Conservation (phyloP, 2,329 filamentous ascomycete genomes). For the Alternaria atra region DNA sequence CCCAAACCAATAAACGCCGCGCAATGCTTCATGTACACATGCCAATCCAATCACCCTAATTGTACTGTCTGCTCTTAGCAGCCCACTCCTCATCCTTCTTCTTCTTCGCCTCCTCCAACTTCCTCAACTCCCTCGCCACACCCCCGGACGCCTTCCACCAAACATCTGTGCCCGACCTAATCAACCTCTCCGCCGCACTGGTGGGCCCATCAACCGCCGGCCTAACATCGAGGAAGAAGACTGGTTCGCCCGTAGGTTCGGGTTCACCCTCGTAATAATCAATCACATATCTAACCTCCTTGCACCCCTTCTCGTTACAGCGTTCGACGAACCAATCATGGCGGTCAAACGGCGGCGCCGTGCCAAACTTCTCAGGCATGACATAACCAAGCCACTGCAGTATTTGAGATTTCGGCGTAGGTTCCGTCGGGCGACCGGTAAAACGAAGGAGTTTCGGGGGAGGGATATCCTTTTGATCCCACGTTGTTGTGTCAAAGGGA, state of each 20-base stretch:
- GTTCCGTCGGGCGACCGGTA: constrained; percentile 85
- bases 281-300: constrained; percentile 92
- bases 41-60: constrained; percentile 16
- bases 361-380: constrained; percentile 80
- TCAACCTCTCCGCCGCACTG: constrained; percentile 79
- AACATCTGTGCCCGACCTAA: constrained; percentile 90
- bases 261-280: constrained; percentile 91
- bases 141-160: constrained; percentile 91
- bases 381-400: constrained; percentile 80
- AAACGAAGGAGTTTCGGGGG: constrained; percentile 84
- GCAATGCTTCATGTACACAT: constrained; percentile 1
- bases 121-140: constrained; percentile 62
- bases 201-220: constrained; percentile 85
- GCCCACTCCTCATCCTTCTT: constrained; percentile 37
- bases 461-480: constrained; percentile 46
- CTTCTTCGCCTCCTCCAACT: constrained; percentile 42
- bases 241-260: constrained; percentile 85
- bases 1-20: background rate
- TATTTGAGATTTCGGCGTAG: constrained; percentile 91
- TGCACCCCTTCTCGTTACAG: constrained; percentile 70
- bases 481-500: constrained; percentile 47
- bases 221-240: constrained; percentile 94
- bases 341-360: constrained; percentile 89
- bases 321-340: constrained; percentile 96
- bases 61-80: constrained; percentile 38